phyloP scores from a whole-genome alignment of 345 rosid species.

The Lenwebbia sp. region DNA sequence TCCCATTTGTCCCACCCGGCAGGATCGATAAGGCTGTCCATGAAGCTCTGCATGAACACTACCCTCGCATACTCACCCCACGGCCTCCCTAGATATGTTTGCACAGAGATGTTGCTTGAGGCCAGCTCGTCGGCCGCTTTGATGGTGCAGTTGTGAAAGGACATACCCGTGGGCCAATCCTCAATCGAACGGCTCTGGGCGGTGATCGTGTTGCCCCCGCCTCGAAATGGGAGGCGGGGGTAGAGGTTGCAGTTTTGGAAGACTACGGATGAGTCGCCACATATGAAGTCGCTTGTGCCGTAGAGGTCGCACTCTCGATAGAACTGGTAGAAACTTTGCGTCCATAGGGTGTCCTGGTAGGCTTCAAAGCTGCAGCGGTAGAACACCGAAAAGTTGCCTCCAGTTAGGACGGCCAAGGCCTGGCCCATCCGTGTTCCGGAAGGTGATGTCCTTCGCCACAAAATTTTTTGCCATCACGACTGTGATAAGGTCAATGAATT shows the following conservation, averaged over 20 bases:
- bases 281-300: conserved; percentile 81
- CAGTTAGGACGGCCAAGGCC: conserved; percentile 64
- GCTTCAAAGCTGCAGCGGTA: conserved; percentile 80
- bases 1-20: conserved; percentile 70
- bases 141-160: conserved; percentile 54
- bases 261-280: conserved; percentile 75
- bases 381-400: conserved; percentile 63
- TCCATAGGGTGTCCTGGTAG: conserved; percentile 73
- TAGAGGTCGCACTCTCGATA: conserved; percentile 78
- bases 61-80: conserved; percentile 83
- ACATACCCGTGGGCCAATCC: conserved; percentile 66
- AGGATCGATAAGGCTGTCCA: conserved; percentile 47
- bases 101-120: conserved; percentile 20
- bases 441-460: conserved; percentile 55
- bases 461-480: conserved; percentile 16
- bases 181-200: conserved; percentile 80
- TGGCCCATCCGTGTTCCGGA: conserved; percentile 90
- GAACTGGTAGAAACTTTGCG: conserved; percentile 66
- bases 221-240: conserved; percentile 53
- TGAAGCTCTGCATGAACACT: conserved; percentile 41
- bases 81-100: conserved; percentile 72
- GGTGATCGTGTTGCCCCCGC: conserved; percentile 70
- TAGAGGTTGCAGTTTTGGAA: conserved; percentile 66
- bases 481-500: conserved; percentile 8
- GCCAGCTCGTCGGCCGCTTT: conserved; percentile 55